These are phyloP conservation scores for Aspergillus spinulosporus DNA, from an alignment of 2,329 filamentous ascomycete species.

Conservation along the genomic window DNA sequence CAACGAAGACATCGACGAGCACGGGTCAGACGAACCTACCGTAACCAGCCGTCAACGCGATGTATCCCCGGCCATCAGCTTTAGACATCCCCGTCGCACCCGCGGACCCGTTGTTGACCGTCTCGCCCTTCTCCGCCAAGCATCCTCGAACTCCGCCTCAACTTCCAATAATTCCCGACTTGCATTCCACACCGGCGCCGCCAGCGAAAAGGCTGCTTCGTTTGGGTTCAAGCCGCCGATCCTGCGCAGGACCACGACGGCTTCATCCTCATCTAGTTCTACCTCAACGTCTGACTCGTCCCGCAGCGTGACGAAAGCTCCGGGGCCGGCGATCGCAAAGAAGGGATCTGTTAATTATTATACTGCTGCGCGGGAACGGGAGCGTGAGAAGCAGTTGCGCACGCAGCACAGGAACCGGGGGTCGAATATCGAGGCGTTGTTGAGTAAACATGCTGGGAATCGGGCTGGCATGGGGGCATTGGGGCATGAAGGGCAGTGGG, in stretches of 20 bases:
- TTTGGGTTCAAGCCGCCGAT: constrained; percentile 38
- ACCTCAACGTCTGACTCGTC: constrained; percentile 27
- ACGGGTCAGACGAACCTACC: constrained; percentile 25
- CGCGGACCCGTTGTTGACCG: constrained; percentile 47
- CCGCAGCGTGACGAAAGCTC: constrained; percentile 32
- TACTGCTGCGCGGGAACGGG: constrained; percentile 56
- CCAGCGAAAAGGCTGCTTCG: constrained; percentile 17
- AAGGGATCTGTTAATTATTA: constrained; percentile 62
- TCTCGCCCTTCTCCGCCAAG: constrained; percentile 46
- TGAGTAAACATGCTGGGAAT: constrained; percentile 41
- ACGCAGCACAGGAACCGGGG: constrained; percentile 49
- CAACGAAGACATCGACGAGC: constrained; percentile 18
- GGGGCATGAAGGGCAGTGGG: constrained; percentile 42
- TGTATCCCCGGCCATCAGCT: constrained; percentile 27
- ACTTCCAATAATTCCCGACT: constrained; percentile 29
- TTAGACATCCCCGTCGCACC: constrained; percentile 40
- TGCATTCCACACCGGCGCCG: constrained; percentile 35
- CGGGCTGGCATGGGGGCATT: constrained; percentile 36
- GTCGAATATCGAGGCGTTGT: constrained; percentile 37
- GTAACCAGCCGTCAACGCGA: constrained; percentile 25
- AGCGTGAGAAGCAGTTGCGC: constrained; percentile 56
- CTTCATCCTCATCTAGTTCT: constrained; percentile 28
- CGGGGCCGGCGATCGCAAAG: constrained; percentile 53
- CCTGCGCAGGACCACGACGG: constrained; percentile 33
- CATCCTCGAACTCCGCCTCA: constrained; percentile 45